Evolutionary conservation across 352 stramenopile genomes (phyloP).

Genomic region (Pythium rishiriense): DNA sequence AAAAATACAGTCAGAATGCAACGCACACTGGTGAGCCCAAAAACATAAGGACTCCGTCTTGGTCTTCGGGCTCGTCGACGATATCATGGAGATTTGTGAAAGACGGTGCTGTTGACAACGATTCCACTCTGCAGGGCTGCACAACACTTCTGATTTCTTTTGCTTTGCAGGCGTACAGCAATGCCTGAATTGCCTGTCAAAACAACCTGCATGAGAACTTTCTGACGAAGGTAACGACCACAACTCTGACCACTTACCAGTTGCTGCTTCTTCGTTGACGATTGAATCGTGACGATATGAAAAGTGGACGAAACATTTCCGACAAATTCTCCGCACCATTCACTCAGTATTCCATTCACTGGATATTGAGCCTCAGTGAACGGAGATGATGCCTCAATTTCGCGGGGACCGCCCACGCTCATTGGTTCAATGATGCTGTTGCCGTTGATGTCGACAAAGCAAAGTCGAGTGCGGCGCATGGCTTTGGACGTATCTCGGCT

Average conservation of each 20-base stretch:
- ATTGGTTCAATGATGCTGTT: slow-evolving; percentile 48
- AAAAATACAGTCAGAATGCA: neutral
- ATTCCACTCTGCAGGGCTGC: neutral
- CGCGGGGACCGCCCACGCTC: neutral
- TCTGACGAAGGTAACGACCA: neutral
- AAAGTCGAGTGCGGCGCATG: slow-evolving; percentile 35
- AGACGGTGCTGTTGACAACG: slow-evolving; percentile 26
- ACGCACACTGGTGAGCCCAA: slow-evolving; percentile 22
- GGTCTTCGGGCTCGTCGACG: slow-evolving; percentile 13
- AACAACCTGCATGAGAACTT: neutral
- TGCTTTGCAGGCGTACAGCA: slow-evolving; percentile 79
- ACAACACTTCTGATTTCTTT: slow-evolving; percentile 62
- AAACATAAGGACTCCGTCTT: slow-evolving; percentile 9
- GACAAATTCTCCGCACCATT: slow-evolving; percentile 48
- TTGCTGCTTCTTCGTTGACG: slow-evolving; percentile 55
- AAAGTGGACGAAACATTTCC: slow-evolving; percentile 51
- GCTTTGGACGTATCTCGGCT: slow-evolving; percentile 24
- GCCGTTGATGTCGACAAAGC: slow-evolving; percentile 53
- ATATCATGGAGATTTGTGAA: neutral
- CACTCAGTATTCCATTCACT: slow-evolving; percentile 40
- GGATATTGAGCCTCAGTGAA: slow-evolving; percentile 68
- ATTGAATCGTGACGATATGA: slow-evolving; percentile 63
- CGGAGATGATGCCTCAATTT: slow-evolving; percentile 6
- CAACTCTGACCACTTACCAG: slow-evolving; percentile 35
- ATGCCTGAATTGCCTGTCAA: slow-evolving; percentile 66